Evolutionary conservation across 768 basidiomycete genomes (phyloP).

Genomic region (Collybiopsis confluens): DNA sequence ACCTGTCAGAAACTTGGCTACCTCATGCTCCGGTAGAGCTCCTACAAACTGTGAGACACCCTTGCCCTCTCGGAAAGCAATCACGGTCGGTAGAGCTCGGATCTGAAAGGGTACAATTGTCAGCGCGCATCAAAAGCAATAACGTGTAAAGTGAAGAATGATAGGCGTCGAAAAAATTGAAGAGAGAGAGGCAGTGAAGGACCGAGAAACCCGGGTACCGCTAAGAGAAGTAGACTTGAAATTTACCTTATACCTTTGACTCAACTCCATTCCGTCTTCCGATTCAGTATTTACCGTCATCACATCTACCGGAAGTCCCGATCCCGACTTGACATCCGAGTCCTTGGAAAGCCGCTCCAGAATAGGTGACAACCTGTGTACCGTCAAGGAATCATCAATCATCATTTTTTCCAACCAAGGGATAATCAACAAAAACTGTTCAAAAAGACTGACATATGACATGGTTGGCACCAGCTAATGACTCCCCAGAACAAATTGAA

Average conservation of each 20-base stretch:
- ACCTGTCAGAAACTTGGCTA: constrained; percentile 42
- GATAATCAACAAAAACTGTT: too few relatives aligned
- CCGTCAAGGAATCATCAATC: not conserved
- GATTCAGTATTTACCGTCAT: constrained; percentile 64
- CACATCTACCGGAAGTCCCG: constrained; percentile 60
- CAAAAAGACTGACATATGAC: constrained; percentile 38
- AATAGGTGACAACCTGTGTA: constrained; percentile 52
- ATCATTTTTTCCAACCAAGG: too few relatives aligned
- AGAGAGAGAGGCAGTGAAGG: too few relatives aligned
- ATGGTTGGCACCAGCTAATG: constrained; percentile 75
- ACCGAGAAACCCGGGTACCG: not conserved
- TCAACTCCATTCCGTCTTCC: constrained; percentile 51
- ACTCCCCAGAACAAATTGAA: not conserved
- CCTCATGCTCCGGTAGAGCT: constrained; percentile 39
- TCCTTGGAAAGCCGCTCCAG: constrained; percentile 55
- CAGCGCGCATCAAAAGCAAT: not conserved
- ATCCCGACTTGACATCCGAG: constrained; percentile 38
- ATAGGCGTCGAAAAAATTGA: too few relatives aligned
- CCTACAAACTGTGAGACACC: constrained; percentile 61
- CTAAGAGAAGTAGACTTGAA: constrained; percentile 10
- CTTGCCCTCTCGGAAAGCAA: constrained; percentile 68
- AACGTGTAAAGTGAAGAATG: constrained; percentile 1
- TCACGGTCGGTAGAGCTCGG: constrained; percentile 72
- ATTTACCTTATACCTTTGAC: constrained; percentile 45
- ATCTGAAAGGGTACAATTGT: constrained; percentile 38